Conservation (phyloP, 202 grass and related monocot species). For the Zoysia matrella region DNA sequence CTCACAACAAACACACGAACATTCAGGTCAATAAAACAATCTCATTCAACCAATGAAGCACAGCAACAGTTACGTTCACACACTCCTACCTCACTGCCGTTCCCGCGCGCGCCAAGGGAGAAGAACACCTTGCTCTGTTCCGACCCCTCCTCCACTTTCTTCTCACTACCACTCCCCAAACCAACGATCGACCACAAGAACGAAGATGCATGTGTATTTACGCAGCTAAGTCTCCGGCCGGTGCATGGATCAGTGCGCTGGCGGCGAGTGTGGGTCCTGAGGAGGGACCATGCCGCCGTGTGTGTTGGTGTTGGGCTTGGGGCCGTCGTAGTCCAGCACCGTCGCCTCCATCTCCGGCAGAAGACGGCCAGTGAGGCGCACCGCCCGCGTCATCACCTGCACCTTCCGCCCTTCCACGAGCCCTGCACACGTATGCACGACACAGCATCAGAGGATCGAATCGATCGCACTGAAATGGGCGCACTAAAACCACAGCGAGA, state of each 20-base stretch:
- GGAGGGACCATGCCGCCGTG: constrained; percentile 45
- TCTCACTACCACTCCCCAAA: neutral
- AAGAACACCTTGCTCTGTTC: neutral
- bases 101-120: neutral
- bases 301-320: constrained; percentile 78
- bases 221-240: neutral
- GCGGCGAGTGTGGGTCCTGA: constrained; percentile 46
- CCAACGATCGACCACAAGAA: neutral
- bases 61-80: neutral
- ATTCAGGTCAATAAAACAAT: neutral
- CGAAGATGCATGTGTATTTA: neutral
- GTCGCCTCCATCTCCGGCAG: constrained; percentile 54
- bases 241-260: constrained; percentile 28
- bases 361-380: neutral
- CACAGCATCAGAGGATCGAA: neutral
- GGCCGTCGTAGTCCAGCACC: constrained; percentile 52
- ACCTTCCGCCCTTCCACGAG: constrained; percentile 57
- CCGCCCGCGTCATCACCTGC: constrained; percentile 33
- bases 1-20: neutral
- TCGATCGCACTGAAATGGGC: neutral
- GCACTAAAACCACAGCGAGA: too few species aligned
- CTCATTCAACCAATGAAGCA: constrained; percentile 1
- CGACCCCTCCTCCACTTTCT: constrained; percentile 7
- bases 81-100: neutral
- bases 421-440: constrained; percentile 10